phyloP scores from a whole-genome alignment of 495 filamentous ascomycete species.

The Neurospora tetraspora region DNA sequence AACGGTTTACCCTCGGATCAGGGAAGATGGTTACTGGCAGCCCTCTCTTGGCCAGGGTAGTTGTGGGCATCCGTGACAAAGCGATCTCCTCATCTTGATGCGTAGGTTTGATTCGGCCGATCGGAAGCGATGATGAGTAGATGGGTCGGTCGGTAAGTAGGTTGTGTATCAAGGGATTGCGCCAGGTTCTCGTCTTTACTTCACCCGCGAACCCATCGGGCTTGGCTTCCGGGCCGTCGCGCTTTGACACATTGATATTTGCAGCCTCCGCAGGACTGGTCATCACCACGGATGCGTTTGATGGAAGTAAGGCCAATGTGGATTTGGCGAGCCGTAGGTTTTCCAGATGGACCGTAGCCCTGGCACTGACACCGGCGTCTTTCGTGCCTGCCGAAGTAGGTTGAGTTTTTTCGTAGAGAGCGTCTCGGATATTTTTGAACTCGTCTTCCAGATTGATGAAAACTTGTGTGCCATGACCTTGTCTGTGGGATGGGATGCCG shows the following conservation, averaged over 20 bases:
- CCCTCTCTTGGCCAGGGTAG: slow-evolving; percentile 82
- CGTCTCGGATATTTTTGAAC: slow-evolving; percentile 52
- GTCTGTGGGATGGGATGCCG: slow-evolving; percentile 65
- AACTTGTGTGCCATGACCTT: slow-evolving; percentile 62
- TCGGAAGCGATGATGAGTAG: slow-evolving; percentile 80
- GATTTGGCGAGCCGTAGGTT: slow-evolving; percentile 64
- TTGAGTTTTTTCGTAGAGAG: slow-evolving; percentile 34
- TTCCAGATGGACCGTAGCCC: slow-evolving; percentile 39
- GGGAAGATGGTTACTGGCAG: slow-evolving; percentile 82
- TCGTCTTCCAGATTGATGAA: slow-evolving; percentile 97
- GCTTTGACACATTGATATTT: slow-evolving; percentile 21
- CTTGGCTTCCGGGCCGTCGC: slow-evolving; percentile 31
- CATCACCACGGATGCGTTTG: slow-evolving; percentile 75
- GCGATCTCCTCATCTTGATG: slow-evolving; percentile 5
- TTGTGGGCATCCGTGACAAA: slow-evolving; percentile 32
- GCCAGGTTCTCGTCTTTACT: slow-evolving; percentile 63
- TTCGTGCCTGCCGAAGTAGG: neutral
- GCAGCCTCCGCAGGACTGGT: slow-evolving; percentile 80
- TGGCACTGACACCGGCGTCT: neutral
- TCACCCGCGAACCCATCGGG: slow-evolving; percentile 44
- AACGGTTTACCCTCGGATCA: slow-evolving; percentile 49
- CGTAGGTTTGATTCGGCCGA: slow-evolving; percentile 40
- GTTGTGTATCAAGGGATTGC: slow-evolving; percentile 93
- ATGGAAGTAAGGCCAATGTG: slow-evolving; percentile 67
- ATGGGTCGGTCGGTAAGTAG: slow-evolving; percentile 91